These are phyloP conservation scores for Hyphopichia khmerensis DNA, from an alignment of 1,139 yeast genomes.

Conservation along the genomic window DNA sequence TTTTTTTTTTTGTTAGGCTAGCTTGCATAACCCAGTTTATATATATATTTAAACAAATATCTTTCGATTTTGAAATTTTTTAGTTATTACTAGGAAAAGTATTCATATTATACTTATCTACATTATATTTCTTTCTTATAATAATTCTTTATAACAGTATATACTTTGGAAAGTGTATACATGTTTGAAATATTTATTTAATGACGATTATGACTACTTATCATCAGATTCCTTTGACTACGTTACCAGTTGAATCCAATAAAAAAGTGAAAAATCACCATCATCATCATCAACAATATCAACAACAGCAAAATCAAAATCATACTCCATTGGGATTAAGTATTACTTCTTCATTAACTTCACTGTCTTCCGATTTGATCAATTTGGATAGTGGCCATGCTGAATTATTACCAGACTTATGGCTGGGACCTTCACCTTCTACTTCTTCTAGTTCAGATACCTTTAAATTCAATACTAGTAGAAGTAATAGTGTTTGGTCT, in stretches of 20 bases:
- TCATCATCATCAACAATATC: too few species aligned
- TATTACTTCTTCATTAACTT: slow-evolving; percentile 20
- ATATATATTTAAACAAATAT: too few species aligned
- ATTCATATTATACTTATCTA: too few species aligned
- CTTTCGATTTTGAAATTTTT: too few species aligned
- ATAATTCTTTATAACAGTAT: neutral
- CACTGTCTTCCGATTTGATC: slow-evolving; percentile 22
- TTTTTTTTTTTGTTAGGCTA: too few species aligned
- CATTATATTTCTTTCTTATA: neutral
- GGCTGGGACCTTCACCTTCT: slow-evolving; percentile 17
- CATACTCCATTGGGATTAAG: slow-evolving; percentile 16
- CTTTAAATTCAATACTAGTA: neutral
- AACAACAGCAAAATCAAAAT: neutral
- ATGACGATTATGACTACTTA: slow-evolving; percentile 7
- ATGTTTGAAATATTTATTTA: too few species aligned
- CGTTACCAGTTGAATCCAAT: slow-evolving; percentile 1
- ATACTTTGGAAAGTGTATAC: too few species aligned
- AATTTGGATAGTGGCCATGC: slow-evolving; percentile 14
- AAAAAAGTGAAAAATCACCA: neutral
- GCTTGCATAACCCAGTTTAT: too few species aligned
- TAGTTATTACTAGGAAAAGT: too few species aligned
- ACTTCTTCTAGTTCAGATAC: neutral
- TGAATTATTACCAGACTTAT: slow-evolving; percentile 36
- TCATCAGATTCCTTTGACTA: slow-evolving; percentile 11
- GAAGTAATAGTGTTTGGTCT: neutral